Base-by-base conservation (phyloP, 2,329 filamentous ascomycete genomes). In the Fusarium goolgardi region DNA sequence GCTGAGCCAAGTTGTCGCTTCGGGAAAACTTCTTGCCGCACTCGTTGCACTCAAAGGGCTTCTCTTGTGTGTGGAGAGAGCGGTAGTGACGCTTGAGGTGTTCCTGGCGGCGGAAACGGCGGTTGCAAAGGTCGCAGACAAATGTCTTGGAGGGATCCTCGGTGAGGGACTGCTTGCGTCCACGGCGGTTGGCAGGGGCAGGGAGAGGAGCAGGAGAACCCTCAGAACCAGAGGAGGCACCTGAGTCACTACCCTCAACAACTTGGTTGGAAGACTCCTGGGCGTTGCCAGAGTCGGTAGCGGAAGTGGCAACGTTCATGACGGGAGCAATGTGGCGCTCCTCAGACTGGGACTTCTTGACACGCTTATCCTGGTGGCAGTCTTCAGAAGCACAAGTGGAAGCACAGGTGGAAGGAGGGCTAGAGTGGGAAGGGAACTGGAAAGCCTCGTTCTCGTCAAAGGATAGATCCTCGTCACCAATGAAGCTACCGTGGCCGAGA, bases 1-100 rank as follows among this genome's bases (percentile, higher is more conserved):
- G 96, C 82, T 99, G 96, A 25, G 94, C 92, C 18, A 99, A 88
- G 84, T 99, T 99, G 82, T 99, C 96, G 73, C 93, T 97, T 75
- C 96, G 91, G 21, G 95, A 98, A 83, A 98, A 99, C 85, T 97
- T 97, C 91, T 99, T 99, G 74, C 96, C 95, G 76, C 96, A 99
- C 83, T 99, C 95, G 71, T 90, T 88, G 85, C 96, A 99, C 83
- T 97, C 93, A 75, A 98, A 99, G 7, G 96, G 96, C 89, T 98
- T 99, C 79, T 98, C 96, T 77, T 97, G 91, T 2, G 96, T 99
- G 85, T 99, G 96, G 47, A 99, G 93, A 60, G 96, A 98, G 73
- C 96, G 91, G 85, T 97, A 97, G 85, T 99, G 96, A 67, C 96
- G 92, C 89, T 99, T 99, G 63, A 99, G 88, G 77, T 99, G 96